phyloP scores from a whole-genome alignment of 768 basidiomycete genomes.

The Paxillus rubicundulus region DNA sequence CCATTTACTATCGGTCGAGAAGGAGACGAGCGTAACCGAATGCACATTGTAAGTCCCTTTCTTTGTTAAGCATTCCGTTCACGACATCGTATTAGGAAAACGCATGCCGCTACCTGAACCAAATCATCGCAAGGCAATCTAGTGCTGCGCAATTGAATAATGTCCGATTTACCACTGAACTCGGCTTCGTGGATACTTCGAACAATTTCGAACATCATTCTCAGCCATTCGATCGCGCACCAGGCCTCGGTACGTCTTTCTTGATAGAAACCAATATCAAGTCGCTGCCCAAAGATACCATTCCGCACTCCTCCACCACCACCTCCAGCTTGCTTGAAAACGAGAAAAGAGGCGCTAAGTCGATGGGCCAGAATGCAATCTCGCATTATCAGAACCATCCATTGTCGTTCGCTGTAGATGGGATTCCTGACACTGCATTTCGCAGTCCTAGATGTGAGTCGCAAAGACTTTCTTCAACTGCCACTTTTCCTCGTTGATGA shows the following conservation, averaged over 20 bases:
- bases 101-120: slow-evolving; percentile 46
- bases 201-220: neutral
- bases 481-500: slow-evolving; percentile 15
- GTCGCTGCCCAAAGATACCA: slow-evolving; percentile 36
- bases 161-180: neutral
- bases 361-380: slow-evolving; percentile 34
- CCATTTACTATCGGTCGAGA: slow-evolving; percentile 61
- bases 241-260: slow-evolving; percentile 46
- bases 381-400: slow-evolving; percentile 43
- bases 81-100: slow-evolving; percentile 34
- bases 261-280: slow-evolving; percentile 52
- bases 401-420: slow-evolving; percentile 57
- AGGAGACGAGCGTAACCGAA: slow-evolving; percentile 55
- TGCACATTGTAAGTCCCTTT: slow-evolving; percentile 51
- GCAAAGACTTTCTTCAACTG: neutral
- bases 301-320: slow-evolving; percentile 18
- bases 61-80: neutral
- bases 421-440: slow-evolving; percentile 47
- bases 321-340: slow-evolving; percentile 43
- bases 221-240: slow-evolving; percentile 28
- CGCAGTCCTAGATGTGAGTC: slow-evolving; percentile 46
- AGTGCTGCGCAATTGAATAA: neutral
- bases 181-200: slow-evolving; percentile 10
- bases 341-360: slow-evolving; percentile 35
- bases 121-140: slow-evolving; percentile 17